These are phyloP conservation scores for Penicillium aurantiogriseum DNA, from an alignment of 2,329 filamentous ascomycete genomes.

Conservation along the genomic window DNA sequence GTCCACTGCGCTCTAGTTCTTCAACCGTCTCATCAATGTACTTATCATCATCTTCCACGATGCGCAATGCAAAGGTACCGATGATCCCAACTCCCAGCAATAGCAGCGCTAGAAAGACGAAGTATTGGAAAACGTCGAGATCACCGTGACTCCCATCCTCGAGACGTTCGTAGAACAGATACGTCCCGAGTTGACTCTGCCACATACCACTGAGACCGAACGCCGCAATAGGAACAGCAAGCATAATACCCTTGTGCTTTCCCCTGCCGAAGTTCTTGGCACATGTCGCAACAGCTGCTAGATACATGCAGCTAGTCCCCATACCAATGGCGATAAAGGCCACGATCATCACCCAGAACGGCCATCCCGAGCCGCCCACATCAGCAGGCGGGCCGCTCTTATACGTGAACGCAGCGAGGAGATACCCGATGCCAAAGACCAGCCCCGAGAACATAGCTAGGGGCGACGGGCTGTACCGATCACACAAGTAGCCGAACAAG, in stretches of 20 bases:
- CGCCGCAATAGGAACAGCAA: constrained; percentile 86
- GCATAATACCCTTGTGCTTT: constrained; percentile 79
- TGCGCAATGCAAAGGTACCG: constrained; percentile 69
- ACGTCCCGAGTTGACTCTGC: constrained; percentile 83
- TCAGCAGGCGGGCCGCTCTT: constrained; percentile 55
- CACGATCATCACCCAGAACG: constrained; percentile 78
- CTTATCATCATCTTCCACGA: constrained; percentile 78
- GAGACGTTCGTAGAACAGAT: constrained; percentile 69
- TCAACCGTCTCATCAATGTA: constrained; percentile 88
- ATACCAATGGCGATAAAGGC: constrained; percentile 81
- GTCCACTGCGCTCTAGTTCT: constrained; percentile 82
- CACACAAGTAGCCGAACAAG: constrained; percentile 84
- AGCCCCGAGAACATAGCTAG: constrained; percentile 70
- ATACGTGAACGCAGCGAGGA: constrained; percentile 79
- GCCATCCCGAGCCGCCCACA: constrained; percentile 58
- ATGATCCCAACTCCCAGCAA: constrained; percentile 68
- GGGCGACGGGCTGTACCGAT: constrained; percentile 77
- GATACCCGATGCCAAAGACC: constrained; percentile 78
- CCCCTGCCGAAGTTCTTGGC: constrained; percentile 97
- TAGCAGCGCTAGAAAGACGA: constrained; percentile 76
- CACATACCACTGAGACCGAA: constrained; percentile 96
- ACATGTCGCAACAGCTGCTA: constrained; percentile 87
- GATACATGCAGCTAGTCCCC: constrained; percentile 84
- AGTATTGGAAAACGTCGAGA: constrained; percentile 78
- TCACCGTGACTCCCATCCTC: constrained; percentile 61